Percentiles rank a stretch among this genome's conserved stretches.
Conservation (phyloP, 1,284 basidiomycete genomes). For the Blastosporella zonata region DNA sequence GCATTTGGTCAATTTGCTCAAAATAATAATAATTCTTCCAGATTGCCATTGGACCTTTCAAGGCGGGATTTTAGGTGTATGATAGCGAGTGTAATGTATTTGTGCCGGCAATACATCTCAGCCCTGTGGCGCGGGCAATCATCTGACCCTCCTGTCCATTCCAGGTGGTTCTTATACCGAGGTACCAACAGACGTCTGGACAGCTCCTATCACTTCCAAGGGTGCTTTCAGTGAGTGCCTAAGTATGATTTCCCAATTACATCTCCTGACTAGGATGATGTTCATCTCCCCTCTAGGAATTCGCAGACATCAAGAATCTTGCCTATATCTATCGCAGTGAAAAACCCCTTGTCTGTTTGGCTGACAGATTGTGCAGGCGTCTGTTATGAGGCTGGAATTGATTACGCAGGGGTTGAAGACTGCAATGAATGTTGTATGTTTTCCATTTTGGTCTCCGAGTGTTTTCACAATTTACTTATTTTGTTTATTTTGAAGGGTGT, state of each 20-base stretch:
- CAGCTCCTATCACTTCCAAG: background rate
- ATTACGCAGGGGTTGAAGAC: background rate
- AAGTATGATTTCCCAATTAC: background rate
- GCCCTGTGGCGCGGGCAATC: slow-evolving; percentile 1
- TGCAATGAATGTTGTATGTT: background rate
- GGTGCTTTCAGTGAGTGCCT: background rate
- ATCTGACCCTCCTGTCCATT: background rate
- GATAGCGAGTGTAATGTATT: slow-evolving; percentile 1
- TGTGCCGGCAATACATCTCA: slow-evolving; percentile 2
- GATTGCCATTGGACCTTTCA: slow-evolving; percentile 2
- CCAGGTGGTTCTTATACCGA: background rate
- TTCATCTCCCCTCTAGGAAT: background rate
- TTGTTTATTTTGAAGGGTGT: background rate
- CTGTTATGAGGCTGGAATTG: background rate
- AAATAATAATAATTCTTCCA: background rate
- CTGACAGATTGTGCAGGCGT: background rate
- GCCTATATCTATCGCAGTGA: background rate
- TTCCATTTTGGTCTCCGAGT: background rate
- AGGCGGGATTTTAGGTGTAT: background rate
- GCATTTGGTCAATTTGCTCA: background rate
- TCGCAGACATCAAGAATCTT: background rate
- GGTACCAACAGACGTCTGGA: background rate
- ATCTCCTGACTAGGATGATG: background rate
- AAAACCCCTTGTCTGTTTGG: background rate
- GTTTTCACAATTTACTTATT: background rate